Evolutionary conservation across 345 rosid genomes (phyloP).

Genomic region (Nasturtium officinale): DNA sequence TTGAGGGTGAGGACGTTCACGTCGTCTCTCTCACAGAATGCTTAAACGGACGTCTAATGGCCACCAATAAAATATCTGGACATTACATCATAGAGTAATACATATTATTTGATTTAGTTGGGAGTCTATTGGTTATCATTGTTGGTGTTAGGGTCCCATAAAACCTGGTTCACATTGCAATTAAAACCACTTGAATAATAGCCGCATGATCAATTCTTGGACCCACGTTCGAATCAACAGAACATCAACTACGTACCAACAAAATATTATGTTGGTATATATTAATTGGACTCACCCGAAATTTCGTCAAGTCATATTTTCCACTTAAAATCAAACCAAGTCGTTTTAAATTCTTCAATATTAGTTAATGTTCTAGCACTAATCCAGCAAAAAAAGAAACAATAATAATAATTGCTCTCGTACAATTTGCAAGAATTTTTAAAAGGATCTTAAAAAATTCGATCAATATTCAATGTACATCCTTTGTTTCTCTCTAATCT

Average conservation of each 20-base stretch:
- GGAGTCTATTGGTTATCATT: not conserved
- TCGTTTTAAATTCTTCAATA: constrained; percentile 17
- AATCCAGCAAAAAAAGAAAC: not conserved
- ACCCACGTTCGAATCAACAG: constrained; percentile 36
- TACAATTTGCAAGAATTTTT: not conserved
- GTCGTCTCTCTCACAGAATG: constrained; percentile 32
- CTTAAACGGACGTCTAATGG: constrained; percentile 17
- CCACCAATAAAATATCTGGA: constrained; percentile 18
- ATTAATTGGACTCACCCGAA: constrained; percentile 33
- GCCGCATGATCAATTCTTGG: constrained; percentile 37
- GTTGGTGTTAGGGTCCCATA: constrained; percentile 17
- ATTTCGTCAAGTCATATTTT: constrained; percentile 18
- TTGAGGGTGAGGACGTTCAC: constrained; percentile 32
- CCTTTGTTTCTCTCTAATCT: not conserved
- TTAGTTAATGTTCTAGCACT: constrained; percentile 6
- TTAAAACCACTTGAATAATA: constrained; percentile 23
- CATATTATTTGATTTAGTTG: constrained; percentile 32
- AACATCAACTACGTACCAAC: constrained; percentile 35
- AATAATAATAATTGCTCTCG: too few relatives aligned
- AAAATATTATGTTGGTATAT: constrained; percentile 30
- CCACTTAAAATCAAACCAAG: constrained; percentile 26
- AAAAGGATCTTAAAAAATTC: constrained; percentile 1
- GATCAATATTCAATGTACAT: not conserved
- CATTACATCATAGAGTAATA: constrained; percentile 12
- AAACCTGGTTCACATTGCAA: constrained; percentile 26